Conservation (phyloP, 2,329 filamentous ascomycete species). For the Cladobotryum mycophilum region DNA sequence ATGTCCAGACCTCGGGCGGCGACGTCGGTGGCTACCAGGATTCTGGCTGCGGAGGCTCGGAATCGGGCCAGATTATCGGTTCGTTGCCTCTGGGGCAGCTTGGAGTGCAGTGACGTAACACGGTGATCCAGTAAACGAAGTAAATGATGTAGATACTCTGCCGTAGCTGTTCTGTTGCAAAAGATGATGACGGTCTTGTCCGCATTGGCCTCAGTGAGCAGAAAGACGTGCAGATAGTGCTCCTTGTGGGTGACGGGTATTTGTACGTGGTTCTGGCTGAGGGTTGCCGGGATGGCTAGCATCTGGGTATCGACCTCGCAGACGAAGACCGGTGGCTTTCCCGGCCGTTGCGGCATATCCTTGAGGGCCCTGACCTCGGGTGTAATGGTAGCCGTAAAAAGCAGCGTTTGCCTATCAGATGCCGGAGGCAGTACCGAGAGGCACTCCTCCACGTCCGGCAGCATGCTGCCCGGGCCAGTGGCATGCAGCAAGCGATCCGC, state of each 20-base stretch:
- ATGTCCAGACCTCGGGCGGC: conserved; percentile 93
- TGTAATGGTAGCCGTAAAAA: conserved; percentile 95
- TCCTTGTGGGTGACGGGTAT: conserved; percentile 89
- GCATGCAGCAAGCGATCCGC: conserved; percentile 80
- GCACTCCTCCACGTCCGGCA: conserved; percentile 89
- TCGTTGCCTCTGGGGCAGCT: conserved; percentile 76
- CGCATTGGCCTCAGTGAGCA: conserved; percentile 70
- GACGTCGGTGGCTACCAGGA: conserved; percentile 92
- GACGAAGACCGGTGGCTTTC: conserved; percentile 74
- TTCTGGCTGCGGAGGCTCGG: conserved; percentile 78
- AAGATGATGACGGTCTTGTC: conserved; percentile 84
- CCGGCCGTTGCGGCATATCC: conserved; percentile 61
- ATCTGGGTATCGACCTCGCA: conserved; percentile 76
- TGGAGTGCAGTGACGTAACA: conserved; percentile 85
- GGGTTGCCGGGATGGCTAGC: conserved; percentile 71
- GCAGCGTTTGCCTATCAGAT: conserved; percentile 75
- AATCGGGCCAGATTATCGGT: conserved; percentile 86
- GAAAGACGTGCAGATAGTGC: conserved; percentile 85
- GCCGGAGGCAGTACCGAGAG: conserved; percentile 74
- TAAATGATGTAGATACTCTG: conserved; percentile 82
- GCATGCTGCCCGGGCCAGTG: conserved; percentile 73
- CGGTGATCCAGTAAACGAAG: conserved; percentile 81
- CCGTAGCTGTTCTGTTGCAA: conserved; percentile 85
- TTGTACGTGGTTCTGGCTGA: conserved; percentile 80
- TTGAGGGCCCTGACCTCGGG: conserved; percentile 85